A percentile compares a stretch with the other conserved stretches of the same genome.
Conservation (phyloP, 2,329 filamentous ascomycete species). For the Lizonia empirigonia region DNA sequence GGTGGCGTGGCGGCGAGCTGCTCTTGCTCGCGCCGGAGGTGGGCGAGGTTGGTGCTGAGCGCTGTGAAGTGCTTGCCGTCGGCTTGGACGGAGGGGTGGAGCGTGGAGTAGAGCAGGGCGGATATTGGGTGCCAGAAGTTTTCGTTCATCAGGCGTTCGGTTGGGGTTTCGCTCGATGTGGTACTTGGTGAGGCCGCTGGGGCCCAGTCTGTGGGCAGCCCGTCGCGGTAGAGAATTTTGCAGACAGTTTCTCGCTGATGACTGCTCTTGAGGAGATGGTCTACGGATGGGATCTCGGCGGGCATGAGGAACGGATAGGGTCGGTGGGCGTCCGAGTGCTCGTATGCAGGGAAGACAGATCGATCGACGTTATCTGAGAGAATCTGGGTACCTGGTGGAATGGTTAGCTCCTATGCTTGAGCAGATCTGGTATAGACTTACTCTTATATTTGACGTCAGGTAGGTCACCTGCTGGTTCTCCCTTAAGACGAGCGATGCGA, state of each 20-base stretch:
- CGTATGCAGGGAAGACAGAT: constrained; percentile 33
- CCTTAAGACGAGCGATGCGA: constrained; percentile 39
- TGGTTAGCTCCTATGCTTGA: constrained; percentile 11
- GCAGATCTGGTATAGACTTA: constrained; percentile 14
- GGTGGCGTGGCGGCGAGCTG: constrained; percentile 10
- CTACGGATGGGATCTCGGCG: constrained; percentile 14
- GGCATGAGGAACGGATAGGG: constrained; percentile 23
- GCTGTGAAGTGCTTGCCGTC: constrained; percentile 3
- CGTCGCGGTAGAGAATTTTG: constrained; percentile 23
- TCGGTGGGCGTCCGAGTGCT: constrained; percentile 7
- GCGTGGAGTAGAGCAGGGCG: constrained; percentile 1
- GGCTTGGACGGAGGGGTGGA: not conserved
- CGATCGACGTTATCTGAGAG: constrained; percentile 39
- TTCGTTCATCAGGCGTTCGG: not conserved
- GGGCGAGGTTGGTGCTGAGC: constrained; percentile 6
- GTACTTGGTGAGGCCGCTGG: not conserved
- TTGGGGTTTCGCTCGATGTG: not conserved
- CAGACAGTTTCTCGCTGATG: constrained; percentile 14
- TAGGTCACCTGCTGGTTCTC: constrained; percentile 28
- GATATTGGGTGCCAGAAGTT: constrained; percentile 11
- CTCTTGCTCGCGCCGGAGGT: constrained; percentile 21
- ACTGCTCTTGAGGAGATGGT: constrained; percentile 15
- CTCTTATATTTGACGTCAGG: constrained; percentile 25
- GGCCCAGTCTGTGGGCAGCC: constrained; percentile 1
- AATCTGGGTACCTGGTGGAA: constrained; percentile 22